phyloP scores from a whole-genome alignment of 331 rosid genomes.

The Rosa hybrid region DNA sequence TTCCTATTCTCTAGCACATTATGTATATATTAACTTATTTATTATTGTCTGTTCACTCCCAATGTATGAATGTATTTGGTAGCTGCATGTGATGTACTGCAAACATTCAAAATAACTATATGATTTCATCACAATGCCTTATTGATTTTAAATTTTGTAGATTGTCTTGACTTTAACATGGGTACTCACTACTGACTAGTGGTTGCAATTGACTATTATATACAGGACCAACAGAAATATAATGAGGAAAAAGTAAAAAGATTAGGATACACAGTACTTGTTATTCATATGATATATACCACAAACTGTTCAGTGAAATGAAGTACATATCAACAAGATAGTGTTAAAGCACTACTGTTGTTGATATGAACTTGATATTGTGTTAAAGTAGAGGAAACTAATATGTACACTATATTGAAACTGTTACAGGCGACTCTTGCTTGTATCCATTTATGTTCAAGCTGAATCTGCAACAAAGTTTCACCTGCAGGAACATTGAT shows the following conservation, averaged over 20 bases:
- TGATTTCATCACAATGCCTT: neutral
- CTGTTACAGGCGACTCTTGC: neutral
- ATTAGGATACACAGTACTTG: no score
- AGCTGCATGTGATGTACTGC: neutral
- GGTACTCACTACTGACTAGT: neutral
- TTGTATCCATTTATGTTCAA: neutral
- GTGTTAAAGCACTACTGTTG: neutral
- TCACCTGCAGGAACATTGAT: neutral
- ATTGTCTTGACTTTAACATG: neutral
- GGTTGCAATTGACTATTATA: neutral
- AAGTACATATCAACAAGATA: neutral
- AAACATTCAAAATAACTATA: neutral
- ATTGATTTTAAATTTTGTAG: neutral
- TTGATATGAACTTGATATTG: no score
- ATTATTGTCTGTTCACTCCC: neutral
- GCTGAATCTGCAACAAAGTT: neutral
- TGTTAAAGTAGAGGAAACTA: neutral
- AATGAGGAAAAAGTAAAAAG: no score
- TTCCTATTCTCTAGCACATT: neutral
- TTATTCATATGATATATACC: no score
- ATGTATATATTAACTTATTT: neutral
- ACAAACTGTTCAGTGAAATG: no score
- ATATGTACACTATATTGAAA: neutral
- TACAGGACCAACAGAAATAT: no score
- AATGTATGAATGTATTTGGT: neutral